Evolutionary conservation across 2,329 filamentous ascomycete genomes (phyloP).

Genomic region (Phyllosticta citribraziliensis): DNA sequence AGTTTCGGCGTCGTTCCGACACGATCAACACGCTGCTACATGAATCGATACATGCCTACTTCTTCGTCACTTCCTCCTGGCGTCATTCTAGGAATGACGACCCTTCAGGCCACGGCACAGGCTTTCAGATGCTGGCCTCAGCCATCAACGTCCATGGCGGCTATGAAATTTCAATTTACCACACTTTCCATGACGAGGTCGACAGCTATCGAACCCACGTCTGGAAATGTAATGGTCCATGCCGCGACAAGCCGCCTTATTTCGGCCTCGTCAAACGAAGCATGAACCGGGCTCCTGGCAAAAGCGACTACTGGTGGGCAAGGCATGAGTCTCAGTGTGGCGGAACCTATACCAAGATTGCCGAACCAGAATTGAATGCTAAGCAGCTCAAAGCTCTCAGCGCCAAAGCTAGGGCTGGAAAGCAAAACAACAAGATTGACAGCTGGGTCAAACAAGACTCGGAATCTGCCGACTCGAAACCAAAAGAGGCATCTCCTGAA

Average conservation of each 20-base stretch:
- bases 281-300: slow-evolving; percentile 36
- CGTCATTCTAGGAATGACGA: slow-evolving; percentile 32
- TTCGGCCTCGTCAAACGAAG: slow-evolving; percentile 37
- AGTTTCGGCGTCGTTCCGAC: slow-evolving; percentile 34
- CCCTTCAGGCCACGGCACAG: slow-evolving; percentile 33
- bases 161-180: slow-evolving; percentile 33
- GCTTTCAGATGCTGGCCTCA: slow-evolving; percentile 34
- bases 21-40: slow-evolving; percentile 36
- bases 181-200: slow-evolving; percentile 38
- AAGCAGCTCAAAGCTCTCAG: slow-evolving; percentile 31
- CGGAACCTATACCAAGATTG: slow-evolving; percentile 31
- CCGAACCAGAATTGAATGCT: slow-evolving; percentile 33
- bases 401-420: slow-evolving; percentile 30
- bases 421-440: slow-evolving; percentile 37
- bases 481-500: slow-evolving; percentile 7
- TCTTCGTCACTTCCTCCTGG: slow-evolving; percentile 37
- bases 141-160: slow-evolving; percentile 35
- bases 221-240: slow-evolving; percentile 35
- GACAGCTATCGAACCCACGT: slow-evolving; percentile 36
- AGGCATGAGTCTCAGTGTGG: slow-evolving; percentile 32
- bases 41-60: slow-evolving; percentile 37
- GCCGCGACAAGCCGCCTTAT: slow-evolving; percentile 28
- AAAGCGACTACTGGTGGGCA: slow-evolving; percentile 33
- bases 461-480: slow-evolving; percentile 4
- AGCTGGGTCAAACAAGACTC: slow-evolving; percentile 23